Evolutionary conservation across 306 rosid genomes (phyloP).

Genomic region (Ochetophila trinervis): DNA sequence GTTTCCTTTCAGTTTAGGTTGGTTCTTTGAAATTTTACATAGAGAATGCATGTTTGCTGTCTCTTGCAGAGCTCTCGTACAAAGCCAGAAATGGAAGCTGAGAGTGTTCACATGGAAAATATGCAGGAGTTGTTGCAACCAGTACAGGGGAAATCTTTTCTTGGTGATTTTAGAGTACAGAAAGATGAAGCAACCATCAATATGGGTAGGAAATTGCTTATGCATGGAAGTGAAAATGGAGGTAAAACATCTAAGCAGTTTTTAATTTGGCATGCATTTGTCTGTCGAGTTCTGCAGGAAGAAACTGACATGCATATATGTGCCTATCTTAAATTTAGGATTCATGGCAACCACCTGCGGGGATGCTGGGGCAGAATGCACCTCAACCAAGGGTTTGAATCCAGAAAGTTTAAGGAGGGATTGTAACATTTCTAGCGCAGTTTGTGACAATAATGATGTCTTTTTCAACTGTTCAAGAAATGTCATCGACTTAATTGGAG

Average conservation of each 20-base stretch:
- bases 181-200: constrained; percentile 40
- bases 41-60: constrained; percentile 39
- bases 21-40: constrained; percentile 31
- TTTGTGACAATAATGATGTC: constrained; percentile 48
- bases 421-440: constrained; percentile 46
- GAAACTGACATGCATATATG: constrained; percentile 27
- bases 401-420: constrained; percentile 37
- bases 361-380: constrained; percentile 38
- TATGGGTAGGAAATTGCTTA: constrained; percentile 33
- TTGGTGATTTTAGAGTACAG: constrained; percentile 39
- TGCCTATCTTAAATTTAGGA: constrained; percentile 36
- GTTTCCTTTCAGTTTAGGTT: constrained; percentile 32
- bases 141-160: constrained; percentile 37
- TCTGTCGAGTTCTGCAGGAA: constrained; percentile 17
- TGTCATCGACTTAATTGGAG: constrained; percentile 67
- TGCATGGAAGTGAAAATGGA: constrained; percentile 40
- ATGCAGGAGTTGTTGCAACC: constrained; percentile 46
- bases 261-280: constrained; percentile 8
- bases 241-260: constrained; percentile 42
- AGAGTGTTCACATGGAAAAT: constrained; percentile 42
- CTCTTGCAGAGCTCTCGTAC: constrained; percentile 91
- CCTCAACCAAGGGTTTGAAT: constrained; percentile 38
- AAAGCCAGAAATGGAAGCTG: constrained; percentile 75
- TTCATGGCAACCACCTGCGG: constrained; percentile 29
- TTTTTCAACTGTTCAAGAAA: constrained; percentile 51